Evolutionary conservation across 179 eudicot genomes (phyloP), one percentile per base, ranked within the genome.

Genomic region (Dionaea muscipula): DNA sequence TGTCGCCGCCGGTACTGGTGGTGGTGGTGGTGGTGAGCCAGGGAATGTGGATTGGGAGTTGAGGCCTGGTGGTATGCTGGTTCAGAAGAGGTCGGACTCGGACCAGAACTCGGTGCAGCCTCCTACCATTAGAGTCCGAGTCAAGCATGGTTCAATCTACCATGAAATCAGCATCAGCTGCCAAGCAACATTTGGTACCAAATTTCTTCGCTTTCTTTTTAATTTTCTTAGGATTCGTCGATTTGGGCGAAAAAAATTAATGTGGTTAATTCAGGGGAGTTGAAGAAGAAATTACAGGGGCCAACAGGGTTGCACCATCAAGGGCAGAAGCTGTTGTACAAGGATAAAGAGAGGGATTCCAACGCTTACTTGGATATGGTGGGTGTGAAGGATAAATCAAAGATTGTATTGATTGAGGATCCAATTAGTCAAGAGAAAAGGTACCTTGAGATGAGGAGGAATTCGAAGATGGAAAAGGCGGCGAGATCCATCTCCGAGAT

Each of bases 321-420:
- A 60, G 95, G 85, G 65, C 86, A 80, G 69, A 88, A 88, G 61
- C 48, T 87, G 61, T 50, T 68, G 51, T 88, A 57, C 63, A 88
- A 89, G 66, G 79, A 78, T 33, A 79, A 85, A 64, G 95, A 84
- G 71, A 81, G 84, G 59, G 78, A 73, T 59, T 79, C 88, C 0
- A 86, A 84, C 47, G 69, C 75, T 19, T 91, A 74, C 44, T 73
- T 91, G 13, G 98, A 91, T 55, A 57, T 68, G 1, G 74, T 70
- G 0, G 98, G 98, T 0, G 94, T 91, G 43, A 91, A 91, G 48
- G 98, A 91, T 62, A 76, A 75, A 55, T 84, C 98, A 1, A 91
- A 91, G 68, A 31, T 91, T 10, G 85, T 84, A 1, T 57, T 91
- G 38, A 59, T 82, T 4, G 96, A 91, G 68, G 96, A 87, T 60